Evolutionary conservation across 1,284 basidiomycete genomes (phyloP).

Genomic region (Afroboletus lepidellus): DNA sequence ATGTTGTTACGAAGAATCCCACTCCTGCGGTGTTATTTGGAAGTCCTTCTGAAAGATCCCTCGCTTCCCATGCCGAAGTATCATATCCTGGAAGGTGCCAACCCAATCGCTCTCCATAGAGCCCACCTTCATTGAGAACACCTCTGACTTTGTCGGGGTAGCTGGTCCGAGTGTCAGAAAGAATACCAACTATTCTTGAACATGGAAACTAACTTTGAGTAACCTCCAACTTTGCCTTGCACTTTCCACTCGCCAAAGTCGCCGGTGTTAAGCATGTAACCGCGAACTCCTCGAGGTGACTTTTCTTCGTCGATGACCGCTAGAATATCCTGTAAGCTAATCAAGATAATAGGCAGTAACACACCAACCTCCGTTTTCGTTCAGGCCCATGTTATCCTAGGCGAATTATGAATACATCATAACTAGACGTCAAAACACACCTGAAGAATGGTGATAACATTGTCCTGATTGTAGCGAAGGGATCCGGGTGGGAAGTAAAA

Average conservation of each 20-base stretch:
- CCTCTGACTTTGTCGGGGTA: conserved; percentile 70
- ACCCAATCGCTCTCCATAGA: conserved; percentile 73
- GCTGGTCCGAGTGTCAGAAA: conserved; percentile 22
- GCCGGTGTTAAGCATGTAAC: conserved; percentile 62
- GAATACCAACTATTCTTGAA: not conserved
- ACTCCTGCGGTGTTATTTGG: conserved; percentile 58
- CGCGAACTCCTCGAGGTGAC: conserved; percentile 76
- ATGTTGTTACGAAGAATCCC: conserved; percentile 77
- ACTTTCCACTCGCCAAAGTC: conserved; percentile 73
- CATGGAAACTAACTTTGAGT: conserved; percentile 53
- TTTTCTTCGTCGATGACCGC: conserved; percentile 42
- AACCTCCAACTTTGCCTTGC: conserved; percentile 79
- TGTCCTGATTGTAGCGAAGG: conserved; percentile 52
- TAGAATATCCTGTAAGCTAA: conserved; percentile 19
- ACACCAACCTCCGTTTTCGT: conserved; percentile 53
- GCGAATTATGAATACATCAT: conserved; percentile 2
- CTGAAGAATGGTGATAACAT: conserved; percentile 75
- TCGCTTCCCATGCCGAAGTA: conserved; percentile 55
- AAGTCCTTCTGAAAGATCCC: conserved; percentile 56
- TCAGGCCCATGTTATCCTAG: conserved; percentile 78
- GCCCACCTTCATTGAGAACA: conserved; percentile 77
- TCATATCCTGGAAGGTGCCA: conserved; percentile 82
- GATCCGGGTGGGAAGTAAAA: conserved; percentile 61
- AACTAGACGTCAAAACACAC: conserved; percentile 33
- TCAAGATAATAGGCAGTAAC: not conserved